A percentile compares a stretch with the other conserved stretches of the same genome.
phyloP scores from a whole-genome alignment of 352 stramenopile species.

The Pythium scleroteichum region DNA sequence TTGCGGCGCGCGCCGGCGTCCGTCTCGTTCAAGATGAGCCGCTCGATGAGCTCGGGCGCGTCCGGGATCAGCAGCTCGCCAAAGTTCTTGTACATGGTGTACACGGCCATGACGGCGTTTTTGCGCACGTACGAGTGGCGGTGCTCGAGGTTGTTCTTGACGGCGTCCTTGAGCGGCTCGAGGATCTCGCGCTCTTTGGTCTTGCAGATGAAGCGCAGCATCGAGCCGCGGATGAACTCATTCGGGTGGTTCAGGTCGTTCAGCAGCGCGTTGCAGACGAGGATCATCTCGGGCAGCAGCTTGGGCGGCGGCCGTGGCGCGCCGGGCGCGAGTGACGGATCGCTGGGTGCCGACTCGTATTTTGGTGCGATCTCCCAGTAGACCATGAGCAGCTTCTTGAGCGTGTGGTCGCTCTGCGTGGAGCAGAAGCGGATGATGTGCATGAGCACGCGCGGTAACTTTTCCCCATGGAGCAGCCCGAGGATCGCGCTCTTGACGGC shows the following conservation, averaged over 20 bases:
- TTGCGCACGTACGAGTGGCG: slow-evolving; percentile 98
- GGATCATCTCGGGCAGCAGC: slow-evolving; percentile 99
- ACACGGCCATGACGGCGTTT: slow-evolving; percentile 98
- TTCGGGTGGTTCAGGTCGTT: slow-evolving; percentile 99
- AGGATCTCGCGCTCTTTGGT: slow-evolving; percentile 97
- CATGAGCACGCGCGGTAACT: slow-evolving; percentile 99
- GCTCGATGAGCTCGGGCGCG: slow-evolving; percentile 96
- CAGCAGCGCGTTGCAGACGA: slow-evolving; percentile 99
- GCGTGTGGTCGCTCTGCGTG: slow-evolving; percentile 98
- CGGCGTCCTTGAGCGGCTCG: slow-evolving; percentile 85
- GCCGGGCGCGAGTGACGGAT: slow-evolving; percentile 20
- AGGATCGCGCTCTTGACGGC: slow-evolving; percentile 99
- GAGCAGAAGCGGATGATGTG: slow-evolving; percentile 99
- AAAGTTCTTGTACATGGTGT: slow-evolving; percentile 97
- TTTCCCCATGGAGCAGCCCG: slow-evolving; percentile 97
- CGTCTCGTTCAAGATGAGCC: slow-evolving; percentile 94
- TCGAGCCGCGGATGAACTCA: slow-evolving; percentile 99
- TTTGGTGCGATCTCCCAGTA: slow-evolving; percentile 99
- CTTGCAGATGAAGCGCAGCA: slow-evolving; percentile 99
- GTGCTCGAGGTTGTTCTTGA: slow-evolving; percentile 98
- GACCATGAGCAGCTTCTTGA: slow-evolving; percentile 99
- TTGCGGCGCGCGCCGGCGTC: slow-evolving; percentile 95
- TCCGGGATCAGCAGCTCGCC: slow-evolving; percentile 96
- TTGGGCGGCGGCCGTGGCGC: slow-evolving; percentile 69
- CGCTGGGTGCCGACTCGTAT: slow-evolving; percentile 78